Evolutionary conservation across 306 rosid genomes (phyloP).

Genomic region (Glycine latifolia): DNA sequence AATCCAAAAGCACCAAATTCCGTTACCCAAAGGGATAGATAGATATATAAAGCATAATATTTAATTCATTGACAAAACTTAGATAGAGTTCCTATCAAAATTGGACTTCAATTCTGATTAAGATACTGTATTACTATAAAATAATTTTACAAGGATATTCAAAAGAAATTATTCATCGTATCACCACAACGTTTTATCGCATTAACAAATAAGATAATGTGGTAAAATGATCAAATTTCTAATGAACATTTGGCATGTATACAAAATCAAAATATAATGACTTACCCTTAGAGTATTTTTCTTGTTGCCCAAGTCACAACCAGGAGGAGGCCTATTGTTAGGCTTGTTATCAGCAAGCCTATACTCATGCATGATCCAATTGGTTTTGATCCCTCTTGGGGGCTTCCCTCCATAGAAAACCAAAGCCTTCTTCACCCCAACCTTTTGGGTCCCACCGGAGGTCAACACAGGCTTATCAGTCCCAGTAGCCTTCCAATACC

Average conservation of each 20-base stretch:
- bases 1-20: neutral
- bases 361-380: constrained; percentile 99
- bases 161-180: no score
- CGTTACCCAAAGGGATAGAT: neutral
- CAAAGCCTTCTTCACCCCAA: constrained; percentile 94
- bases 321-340: constrained; percentile 79
- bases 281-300: constrained; percentile 92
- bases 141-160: no score
- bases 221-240: neutral
- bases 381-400: constrained; percentile 88
- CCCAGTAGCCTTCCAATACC: constrained; percentile 99
- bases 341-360: constrained; percentile 75
- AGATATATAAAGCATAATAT: no score
- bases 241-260: neutral
- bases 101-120: no score
- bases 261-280: neutral
- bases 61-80: no score
- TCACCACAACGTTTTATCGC: no score
- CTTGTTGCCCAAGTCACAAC: constrained; percentile 75
- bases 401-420: constrained; percentile 97
- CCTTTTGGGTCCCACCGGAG: constrained; percentile 66
- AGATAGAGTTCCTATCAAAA: no score
- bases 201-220: neutral
- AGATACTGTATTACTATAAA: no score
- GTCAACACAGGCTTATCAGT: constrained; percentile 90